Evolutionary conservation across 305 asterid species (phyloP), one percentile per base, ranked within the genome.

Genomic region (Salvia sclarea): DNA sequence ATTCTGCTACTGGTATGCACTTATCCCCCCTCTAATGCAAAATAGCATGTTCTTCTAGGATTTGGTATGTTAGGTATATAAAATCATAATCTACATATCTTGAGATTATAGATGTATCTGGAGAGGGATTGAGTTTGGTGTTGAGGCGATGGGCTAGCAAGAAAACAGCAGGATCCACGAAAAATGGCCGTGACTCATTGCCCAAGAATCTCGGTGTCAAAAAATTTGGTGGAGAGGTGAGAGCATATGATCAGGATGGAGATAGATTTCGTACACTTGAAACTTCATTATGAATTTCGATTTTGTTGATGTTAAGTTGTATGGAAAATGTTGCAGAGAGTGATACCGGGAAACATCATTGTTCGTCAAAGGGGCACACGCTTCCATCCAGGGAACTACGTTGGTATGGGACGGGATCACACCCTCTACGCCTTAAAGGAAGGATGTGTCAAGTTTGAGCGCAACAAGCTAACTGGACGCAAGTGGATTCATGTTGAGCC

Each of bases 281-380:
- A 54, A 54, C 18, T 17, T 0, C 40, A 43, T 25, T 21, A 14
- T 58, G 5, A 38, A 69, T 21, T 3, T 33, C 17, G 8, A 16
- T 20, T 11, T 31, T 55, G 65, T 64, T 43, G 8, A 67, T 73
- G 38, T 37, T 14, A 25, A 69, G 43, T 40, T 38, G 13, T 54
- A 8, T 70, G 52, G 33, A 1, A 2, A 68, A 40, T 73, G 62
- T 3, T 72, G 83, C 90, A 90, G 97, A 84, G 86, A 67, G 97
- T 90, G 75, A 88, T 88, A 49, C 96, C 98, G 12, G 98, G 98
- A 65, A 92, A 92, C 59, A 90, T 92, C 71, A 90, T 92, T 62
- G 93, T 92, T 70, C 92, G 96, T 11, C 98, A 92, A 83, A 88
- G 98, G 82, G 97, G 96, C 18, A 90, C 98, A 12, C 90, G 95